These are phyloP conservation scores for Curvularia eragrostidis DNA, from an alignment of 2,329 filamentous ascomycete genomes.

Conservation along the genomic window DNA sequence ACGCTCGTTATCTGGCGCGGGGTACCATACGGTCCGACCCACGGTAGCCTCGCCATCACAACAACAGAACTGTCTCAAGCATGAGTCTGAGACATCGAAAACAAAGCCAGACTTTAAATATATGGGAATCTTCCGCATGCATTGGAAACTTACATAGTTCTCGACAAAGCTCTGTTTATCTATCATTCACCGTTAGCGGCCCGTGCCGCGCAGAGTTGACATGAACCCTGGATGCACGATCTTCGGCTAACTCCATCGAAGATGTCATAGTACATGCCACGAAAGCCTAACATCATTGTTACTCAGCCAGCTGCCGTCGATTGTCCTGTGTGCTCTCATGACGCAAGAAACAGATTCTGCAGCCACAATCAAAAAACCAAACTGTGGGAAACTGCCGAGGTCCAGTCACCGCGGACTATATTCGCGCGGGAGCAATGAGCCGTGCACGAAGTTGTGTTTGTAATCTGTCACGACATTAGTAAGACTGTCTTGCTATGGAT, in stretches of 20 bases:
- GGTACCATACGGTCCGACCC: not conserved
- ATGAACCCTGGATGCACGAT: not conserved
- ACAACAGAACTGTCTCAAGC: not conserved
- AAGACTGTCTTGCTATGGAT: too few species aligned
- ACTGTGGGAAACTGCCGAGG: slow-evolving; percentile 5
- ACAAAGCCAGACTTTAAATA: not conserved
- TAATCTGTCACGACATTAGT: too few species aligned
- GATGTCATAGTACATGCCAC: slow-evolving; percentile 2
- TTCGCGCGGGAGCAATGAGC: not conserved
- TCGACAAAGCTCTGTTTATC: not conserved
- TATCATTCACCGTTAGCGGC: not conserved
- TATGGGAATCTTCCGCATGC: not conserved
- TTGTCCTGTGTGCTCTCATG: not conserved
- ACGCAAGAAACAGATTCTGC: not conserved
- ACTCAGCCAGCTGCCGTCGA: not conserved
- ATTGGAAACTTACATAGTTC: not conserved
- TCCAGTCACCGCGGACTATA: not conserved
- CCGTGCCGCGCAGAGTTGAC: not conserved
- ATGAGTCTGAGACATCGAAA: not conserved
- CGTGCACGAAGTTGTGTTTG: not conserved
- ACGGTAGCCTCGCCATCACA: not conserved
- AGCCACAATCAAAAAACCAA: not conserved
- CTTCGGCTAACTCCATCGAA: slow-evolving; percentile 5
- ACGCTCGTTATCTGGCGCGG: not conserved
- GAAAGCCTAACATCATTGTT: slow-evolving; percentile 5